phyloP scores from a whole-genome alignment of 2,329 filamentous ascomycete species.

The Aspergillus versicolor region DNA sequence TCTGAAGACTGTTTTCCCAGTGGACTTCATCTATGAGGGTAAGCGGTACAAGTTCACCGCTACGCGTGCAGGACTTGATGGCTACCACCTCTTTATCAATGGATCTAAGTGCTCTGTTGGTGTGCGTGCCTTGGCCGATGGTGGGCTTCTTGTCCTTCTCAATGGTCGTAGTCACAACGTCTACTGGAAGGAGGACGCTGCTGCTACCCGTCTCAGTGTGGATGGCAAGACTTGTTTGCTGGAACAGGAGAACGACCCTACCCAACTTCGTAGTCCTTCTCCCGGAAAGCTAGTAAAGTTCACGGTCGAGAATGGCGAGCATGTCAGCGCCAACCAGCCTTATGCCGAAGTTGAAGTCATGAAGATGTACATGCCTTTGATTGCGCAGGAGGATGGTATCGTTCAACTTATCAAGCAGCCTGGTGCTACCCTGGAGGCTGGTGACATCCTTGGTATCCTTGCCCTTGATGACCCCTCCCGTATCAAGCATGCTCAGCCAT shows the following conservation, averaged over 20 bases:
- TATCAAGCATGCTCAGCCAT: conserved; percentile 94
- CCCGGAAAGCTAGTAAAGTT: conserved; percentile 99
- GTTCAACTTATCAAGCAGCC: conserved; percentile 99
- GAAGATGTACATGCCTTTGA: conserved; percentile 99
- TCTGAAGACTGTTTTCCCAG: conserved; percentile 93
- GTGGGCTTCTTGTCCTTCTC: conserved; percentile 86
- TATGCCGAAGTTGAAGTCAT: conserved; percentile 99
- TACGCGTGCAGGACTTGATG: conserved; percentile 85
- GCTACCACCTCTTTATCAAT: conserved; percentile 98
- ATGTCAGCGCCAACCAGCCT: conserved; percentile 86
- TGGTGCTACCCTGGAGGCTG: conserved; percentile 93
- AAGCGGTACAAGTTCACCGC: conserved; percentile 97
- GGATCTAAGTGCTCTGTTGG: conserved; percentile 94
- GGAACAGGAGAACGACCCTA: conserved; percentile 98
- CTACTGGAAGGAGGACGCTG: conserved; percentile 99
- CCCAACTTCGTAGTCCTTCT: conserved; percentile 89
- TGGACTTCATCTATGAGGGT: conserved; percentile 99
- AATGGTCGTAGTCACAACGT: conserved; percentile 94
- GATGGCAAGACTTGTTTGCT: conserved; percentile 97
- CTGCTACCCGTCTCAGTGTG: conserved; percentile 90
- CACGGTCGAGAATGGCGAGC: conserved; percentile 89
- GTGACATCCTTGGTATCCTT: conserved; percentile 97
- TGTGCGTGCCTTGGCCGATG: conserved; percentile 87
- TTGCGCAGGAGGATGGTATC: conserved; percentile 91
- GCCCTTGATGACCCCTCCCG: conserved; percentile 92